Evolutionary conservation across 768 basidiomycete species (phyloP).

Genomic region (Phanerochaete carnosa): DNA sequence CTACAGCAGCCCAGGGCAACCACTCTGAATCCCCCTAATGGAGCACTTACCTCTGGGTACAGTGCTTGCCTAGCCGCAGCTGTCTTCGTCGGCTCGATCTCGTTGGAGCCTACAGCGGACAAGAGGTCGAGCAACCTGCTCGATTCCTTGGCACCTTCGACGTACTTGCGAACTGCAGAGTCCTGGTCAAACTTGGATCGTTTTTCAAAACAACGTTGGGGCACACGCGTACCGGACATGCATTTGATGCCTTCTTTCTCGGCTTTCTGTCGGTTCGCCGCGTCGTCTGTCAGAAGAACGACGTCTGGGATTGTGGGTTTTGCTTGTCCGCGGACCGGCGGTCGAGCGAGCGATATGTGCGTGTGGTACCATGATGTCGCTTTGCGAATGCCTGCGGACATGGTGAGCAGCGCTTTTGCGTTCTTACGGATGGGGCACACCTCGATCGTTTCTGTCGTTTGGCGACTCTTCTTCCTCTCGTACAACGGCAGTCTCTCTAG

Average conservation of each 20-base stretch:
- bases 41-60: conserved; percentile 68
- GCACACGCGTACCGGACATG: conserved; percentile 50
- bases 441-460: conserved; percentile 94
- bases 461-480: conserved; percentile 78
- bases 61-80: conserved; percentile 51
- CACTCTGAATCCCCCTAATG: too few relatives aligned
- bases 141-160: conserved; percentile 67
- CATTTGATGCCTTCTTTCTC: conserved; percentile 57
- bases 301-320: conserved; percentile 50
- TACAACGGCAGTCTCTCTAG: conserved; percentile 76
- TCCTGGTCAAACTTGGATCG: background rate
- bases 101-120: conserved; percentile 60
- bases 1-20: background rate
- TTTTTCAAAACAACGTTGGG: too few relatives aligned
- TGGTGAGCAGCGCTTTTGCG: background rate
- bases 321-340: conserved; percentile 48
- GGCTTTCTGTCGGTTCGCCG: conserved; percentile 76
- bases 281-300: conserved; percentile 88
- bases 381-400: conserved; percentile 73
- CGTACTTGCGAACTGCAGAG: conserved; percentile 70
- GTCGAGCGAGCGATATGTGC: conserved; percentile 57
- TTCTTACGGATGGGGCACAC: conserved; percentile 31
- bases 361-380: conserved; percentile 84
- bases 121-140: conserved; percentile 78
- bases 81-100: conserved; percentile 61